Conservation (phyloP, 768 basidiomycete genomes). For the Phlebiopsis flavidoalba region DNA sequence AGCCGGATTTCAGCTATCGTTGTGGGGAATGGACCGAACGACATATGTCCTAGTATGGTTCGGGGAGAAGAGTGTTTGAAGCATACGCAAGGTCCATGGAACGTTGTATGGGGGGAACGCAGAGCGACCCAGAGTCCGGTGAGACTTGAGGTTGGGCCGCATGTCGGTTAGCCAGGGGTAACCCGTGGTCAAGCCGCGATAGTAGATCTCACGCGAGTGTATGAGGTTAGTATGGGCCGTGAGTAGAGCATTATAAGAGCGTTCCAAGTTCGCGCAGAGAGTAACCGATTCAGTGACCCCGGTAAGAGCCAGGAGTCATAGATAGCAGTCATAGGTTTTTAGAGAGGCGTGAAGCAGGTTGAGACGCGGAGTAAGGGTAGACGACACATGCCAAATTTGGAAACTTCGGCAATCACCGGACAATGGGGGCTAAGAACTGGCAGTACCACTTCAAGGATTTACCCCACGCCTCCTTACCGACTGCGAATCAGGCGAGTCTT, state of each 20-base stretch:
- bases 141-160: slow-evolving; percentile 10
- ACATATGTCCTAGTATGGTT: neutral
- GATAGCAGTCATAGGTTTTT: neutral
- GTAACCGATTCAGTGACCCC: neutral
- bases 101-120: neutral
- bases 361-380: neutral
- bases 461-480: slow-evolving; percentile 24
- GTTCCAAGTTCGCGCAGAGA: no score
- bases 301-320: slow-evolving; percentile 8
- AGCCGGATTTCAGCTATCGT: neutral
- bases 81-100: neutral
- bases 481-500: slow-evolving; percentile 22
- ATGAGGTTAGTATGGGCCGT: neutral
- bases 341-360: neutral
- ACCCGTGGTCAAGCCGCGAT: neutral
- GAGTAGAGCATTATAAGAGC: neutral
- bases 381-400: slow-evolving; percentile 8
- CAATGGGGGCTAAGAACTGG: slow-evolving; percentile 41
- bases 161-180: slow-evolving; percentile 8
- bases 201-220: neutral
- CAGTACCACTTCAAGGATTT: slow-evolving; percentile 27
- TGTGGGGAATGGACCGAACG: neutral
- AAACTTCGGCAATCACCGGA: slow-evolving; percentile 19
- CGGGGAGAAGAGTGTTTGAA: slow-evolving; percentile 5
- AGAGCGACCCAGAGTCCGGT: neutral